phyloP scores from a whole-genome alignment of 768 basidiomycete genomes.

The Lentinula aciculospora region DNA sequence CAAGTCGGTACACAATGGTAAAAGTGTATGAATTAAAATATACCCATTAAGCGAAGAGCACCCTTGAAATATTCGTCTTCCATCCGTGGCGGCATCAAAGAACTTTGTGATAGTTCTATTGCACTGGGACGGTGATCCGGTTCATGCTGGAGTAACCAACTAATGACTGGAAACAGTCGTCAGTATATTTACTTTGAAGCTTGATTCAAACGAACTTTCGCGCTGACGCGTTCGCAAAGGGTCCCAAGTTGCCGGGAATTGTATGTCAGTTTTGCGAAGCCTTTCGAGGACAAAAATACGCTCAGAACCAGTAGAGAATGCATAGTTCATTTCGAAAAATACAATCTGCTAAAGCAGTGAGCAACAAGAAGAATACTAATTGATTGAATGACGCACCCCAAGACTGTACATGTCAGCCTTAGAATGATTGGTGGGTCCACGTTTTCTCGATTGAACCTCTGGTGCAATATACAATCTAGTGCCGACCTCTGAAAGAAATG shows the following conservation, averaged over 20 bases:
- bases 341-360: conserved; percentile 56
- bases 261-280: conserved; percentile 63
- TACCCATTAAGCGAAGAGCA: conserved; percentile 71
- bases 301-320: conserved; percentile 77
- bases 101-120: conserved; percentile 75
- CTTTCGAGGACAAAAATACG: conserved; percentile 80
- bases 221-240: conserved; percentile 51
- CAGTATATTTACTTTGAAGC: not conserved
- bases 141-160: conserved; percentile 76
- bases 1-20: not conserved
- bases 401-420: conserved; percentile 96
- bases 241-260: conserved; percentile 78
- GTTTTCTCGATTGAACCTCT: conserved; percentile 63
- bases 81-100: conserved; percentile 66
- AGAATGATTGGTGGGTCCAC: conserved; percentile 65
- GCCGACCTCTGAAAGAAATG: conserved; percentile 60
- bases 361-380: not conserved
- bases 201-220: conserved; percentile 47
- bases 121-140: conserved; percentile 75
- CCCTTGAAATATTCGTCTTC: conserved; percentile 87
- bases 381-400: conserved; percentile 52
- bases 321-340: conserved; percentile 95
- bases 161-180: conserved; percentile 53
- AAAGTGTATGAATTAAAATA: conserved; percentile 13
- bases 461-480: conserved; percentile 92